Base-by-base conservation (phyloP, 352 stramenopile species). In the Phytophthora fragariaefolia region DNA sequence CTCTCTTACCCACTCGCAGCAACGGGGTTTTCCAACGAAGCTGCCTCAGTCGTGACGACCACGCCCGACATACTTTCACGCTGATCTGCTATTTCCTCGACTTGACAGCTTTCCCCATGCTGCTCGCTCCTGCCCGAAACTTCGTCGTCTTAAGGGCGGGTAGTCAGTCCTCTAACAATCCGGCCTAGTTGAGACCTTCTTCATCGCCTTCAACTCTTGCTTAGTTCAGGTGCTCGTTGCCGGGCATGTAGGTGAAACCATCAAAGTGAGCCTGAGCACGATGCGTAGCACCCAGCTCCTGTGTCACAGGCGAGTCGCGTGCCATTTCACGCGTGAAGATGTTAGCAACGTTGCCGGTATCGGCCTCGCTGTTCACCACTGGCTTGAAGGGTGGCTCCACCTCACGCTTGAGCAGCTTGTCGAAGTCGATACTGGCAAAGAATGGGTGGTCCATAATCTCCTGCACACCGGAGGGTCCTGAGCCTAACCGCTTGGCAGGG, bases 201-300 rank as follows among this genome's bases (percentile, higher is more conserved):
- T 20, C 22, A 26, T 51, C 51, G 22, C 20, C 40, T 56, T 47
- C 38, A 51, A 38, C 58, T 67, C 60, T 77, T 65, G 69, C 59
- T 79, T 69, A 93, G 64, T 63, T 87, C 74, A 62, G 75, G 82
- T 79, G 71, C 52, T 79, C 71, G 45, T 71, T 79, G 42, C 77
- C 75, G 3, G 88, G 88, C 80, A 94, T 94, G 79, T 97, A 98
- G 17, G 95, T 98, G 67, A 98, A 98, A 24, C 85, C 91, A 59
- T 98, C 89, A 65, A 98, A 98, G 71, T 97, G 86, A 10, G 89
- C 82, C 59, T 95, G 79, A 1, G 91, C 89, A 49, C 79, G 76
- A 67, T 95, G 87, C 45, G 89, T 95, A 8, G 86, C 88, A 42
- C 87, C 87, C 2, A 97, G 66, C 47, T 96, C 81, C 58, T 93